Evolutionary conservation across 208 protist genomes (phyloP), one percentile per base, ranked within the genome.

Genomic region (Crithidia sp.): DNA sequence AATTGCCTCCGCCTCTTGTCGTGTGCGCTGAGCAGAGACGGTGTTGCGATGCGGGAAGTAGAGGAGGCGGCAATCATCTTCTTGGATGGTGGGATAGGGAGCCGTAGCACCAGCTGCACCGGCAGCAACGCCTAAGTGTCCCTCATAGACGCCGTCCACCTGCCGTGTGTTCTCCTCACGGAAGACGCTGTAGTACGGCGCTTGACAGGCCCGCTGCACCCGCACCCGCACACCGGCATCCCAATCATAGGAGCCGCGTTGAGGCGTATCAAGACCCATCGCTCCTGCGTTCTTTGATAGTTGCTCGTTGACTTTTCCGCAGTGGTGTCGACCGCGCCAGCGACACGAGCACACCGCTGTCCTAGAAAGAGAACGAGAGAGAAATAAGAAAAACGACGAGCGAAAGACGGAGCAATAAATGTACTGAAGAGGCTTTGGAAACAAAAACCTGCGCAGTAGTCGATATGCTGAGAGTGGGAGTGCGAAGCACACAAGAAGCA

Each of bases 121-220:
- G 28, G 28, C 28, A 9, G 50, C 44, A 10, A 28, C 16, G 40
- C 55, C 58, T 4, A 58, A 28, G 60, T 41, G 66, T 0, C 67
- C 72, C 63, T 89, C 85, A 12, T 77, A 73, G 5, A 78, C 62
- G 6, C 56, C 49, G 19, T 64, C 37, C 2, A 40, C 60, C 44
- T 92, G 75, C 0, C 85, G 82, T 12, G 89, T 94, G 52, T 70
- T 77, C 66, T 94, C 89, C 58, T 94, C 87, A n/a, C 87, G 87
- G 60, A 92, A 89, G 40, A 87, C 41, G 57, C 85, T 91, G 62
- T 85, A 87, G 45, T 86, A 87, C 9, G 82, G 81, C 17, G 53
- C 65, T 74, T 85, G 89, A 44, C 61, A 82, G 37, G 79, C 76
- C 0, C 84, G 78, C 52, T 82, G 73, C 58, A 93, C 84, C 19